A percentile compares a stretch with the other conserved stretches of the same genome.
Evolutionary conservation across 176 grass and related monocot species (phyloP).

Genomic region (Oryza punctata): DNA sequence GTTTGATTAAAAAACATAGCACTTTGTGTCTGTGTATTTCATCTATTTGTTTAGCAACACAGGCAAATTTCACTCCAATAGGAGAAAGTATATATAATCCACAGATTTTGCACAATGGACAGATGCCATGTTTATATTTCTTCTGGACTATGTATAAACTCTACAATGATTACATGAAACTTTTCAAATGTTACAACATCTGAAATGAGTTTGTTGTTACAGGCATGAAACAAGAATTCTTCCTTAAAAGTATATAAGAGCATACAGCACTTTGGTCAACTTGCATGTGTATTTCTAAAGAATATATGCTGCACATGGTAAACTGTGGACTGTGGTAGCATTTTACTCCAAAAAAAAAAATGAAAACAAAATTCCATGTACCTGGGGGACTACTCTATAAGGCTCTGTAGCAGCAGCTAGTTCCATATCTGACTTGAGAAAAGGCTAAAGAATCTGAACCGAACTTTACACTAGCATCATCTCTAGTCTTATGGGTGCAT

Average conservation of each 20-base stretch:
- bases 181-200: not conserved
- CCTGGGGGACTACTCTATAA: slow-evolving; percentile 8
- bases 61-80: not conserved
- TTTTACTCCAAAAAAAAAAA: slow-evolving; percentile 9
- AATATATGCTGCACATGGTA: slow-evolving; percentile 33
- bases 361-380: not conserved
- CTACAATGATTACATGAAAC: slow-evolving; percentile 3
- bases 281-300: slow-evolving; percentile 15
- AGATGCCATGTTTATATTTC: not conserved
- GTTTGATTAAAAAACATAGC: not conserved
- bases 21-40: not conserved
- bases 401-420: slow-evolving; percentile 19
- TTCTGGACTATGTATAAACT: not conserved
- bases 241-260: not conserved
- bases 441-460: slow-evolving; percentile 2
- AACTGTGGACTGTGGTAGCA: not conserved
- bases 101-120: slow-evolving; percentile 13
- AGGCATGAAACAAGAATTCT: not conserved
- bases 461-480: not conserved
- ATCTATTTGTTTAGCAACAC: not conserved
- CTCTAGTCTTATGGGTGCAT: slow-evolving; percentile 5
- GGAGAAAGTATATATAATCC: not conserved
- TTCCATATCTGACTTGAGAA: slow-evolving; percentile 20
- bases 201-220: not conserved
- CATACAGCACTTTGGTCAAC: slow-evolving; percentile 2